A percentile compares a stretch with the other conserved stretches of the same genome.
Evolutionary conservation across 352 stramenopile species (phyloP).

Genomic region (Globisporangium perplexum): DNA sequence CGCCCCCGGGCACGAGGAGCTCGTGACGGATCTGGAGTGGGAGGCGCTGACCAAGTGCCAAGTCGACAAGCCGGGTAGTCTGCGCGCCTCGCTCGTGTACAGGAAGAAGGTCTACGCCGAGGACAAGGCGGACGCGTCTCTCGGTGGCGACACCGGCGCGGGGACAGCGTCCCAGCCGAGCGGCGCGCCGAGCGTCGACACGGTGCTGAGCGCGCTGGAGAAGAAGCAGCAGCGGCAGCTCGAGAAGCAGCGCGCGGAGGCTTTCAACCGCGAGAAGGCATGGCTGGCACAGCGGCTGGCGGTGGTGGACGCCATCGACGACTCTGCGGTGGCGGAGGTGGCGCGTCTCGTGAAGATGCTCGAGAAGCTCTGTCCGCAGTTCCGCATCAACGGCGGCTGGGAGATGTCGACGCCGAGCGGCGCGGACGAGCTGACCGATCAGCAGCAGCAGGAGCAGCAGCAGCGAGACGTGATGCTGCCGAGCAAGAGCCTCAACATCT

Average conservation of each 20-base stretch:
- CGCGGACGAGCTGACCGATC: not conserved
- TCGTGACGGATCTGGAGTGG: constrained; percentile 76
- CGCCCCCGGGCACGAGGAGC: constrained; percentile 24
- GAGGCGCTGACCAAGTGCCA: constrained; percentile 51
- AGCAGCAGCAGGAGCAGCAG: not conserved
- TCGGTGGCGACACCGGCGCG: constrained; percentile 13
- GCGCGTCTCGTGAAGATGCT: constrained; percentile 27
- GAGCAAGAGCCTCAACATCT: constrained; percentile 73
- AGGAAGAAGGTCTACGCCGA: constrained; percentile 42
- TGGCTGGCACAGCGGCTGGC: constrained; percentile 38
- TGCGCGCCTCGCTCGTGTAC: constrained; percentile 52
- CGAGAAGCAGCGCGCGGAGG: constrained; percentile 30
- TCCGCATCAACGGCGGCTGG: constrained; percentile 59
- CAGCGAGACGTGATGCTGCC: not conserved
- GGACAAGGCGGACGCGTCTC: constrained; percentile 24
- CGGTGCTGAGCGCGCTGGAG: constrained; percentile 39
- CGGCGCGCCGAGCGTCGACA: constrained; percentile 22
- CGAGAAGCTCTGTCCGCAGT: constrained; percentile 53
- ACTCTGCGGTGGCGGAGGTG: constrained; percentile 18
- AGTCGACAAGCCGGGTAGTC: constrained; percentile 32
- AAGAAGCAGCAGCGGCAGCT: constrained; percentile 39
- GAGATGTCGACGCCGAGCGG: constrained; percentile 17
- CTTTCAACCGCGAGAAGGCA: constrained; percentile 57
- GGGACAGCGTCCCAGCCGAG: not conserved
- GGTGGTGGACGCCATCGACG: constrained; percentile 28